Conservation (phyloP, 169 alveolate genomes). For the Ichthyophthirius multifiliis region DNA sequence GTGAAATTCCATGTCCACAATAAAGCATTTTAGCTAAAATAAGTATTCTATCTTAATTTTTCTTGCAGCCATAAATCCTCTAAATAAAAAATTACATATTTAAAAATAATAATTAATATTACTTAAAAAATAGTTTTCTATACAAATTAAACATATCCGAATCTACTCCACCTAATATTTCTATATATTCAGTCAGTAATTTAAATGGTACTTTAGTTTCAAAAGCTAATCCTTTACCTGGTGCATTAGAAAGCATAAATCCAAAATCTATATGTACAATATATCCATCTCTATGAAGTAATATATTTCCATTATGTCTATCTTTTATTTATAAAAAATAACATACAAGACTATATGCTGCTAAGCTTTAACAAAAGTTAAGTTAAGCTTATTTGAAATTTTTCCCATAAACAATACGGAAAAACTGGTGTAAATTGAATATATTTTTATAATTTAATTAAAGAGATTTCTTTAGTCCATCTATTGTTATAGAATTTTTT, state of each 20-base stretch:
- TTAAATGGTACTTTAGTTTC: conserved; percentile 86
- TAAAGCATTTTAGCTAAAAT: conserved; percentile 79
- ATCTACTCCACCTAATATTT: conserved; percentile 77
- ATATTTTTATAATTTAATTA: conserved; percentile 36
- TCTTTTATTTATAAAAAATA: conserved; percentile 70
- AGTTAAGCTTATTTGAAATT: conserved; percentile 49
- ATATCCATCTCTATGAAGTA: conserved; percentile 69
- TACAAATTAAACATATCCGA: conserved; percentile 57
- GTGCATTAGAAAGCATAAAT: conserved; percentile 70
- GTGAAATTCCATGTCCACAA: conserved; percentile 20
- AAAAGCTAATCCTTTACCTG: conserved; percentile 63
- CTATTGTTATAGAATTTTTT: conserved; percentile 68
- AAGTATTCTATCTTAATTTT: conserved; percentile 70
- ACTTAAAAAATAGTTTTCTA: conserved; percentile 48
- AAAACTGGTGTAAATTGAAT: conserved; percentile 51
- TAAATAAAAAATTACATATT: no score
- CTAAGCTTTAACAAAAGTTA: conserved; percentile 62
- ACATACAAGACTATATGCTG: conserved; percentile 74
- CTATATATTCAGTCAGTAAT: conserved; percentile 79
- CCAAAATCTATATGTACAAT: conserved; percentile 84
- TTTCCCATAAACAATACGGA: conserved; percentile 40
- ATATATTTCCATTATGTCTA: conserved; percentile 60
- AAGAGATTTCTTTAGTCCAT: conserved; percentile 59
- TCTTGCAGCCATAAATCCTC: conserved; percentile 78
- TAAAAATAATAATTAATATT: no score